phyloP scores from a whole-genome alignment of 2,329 filamentous ascomycete species.

The Fusarium tuaranense region DNA sequence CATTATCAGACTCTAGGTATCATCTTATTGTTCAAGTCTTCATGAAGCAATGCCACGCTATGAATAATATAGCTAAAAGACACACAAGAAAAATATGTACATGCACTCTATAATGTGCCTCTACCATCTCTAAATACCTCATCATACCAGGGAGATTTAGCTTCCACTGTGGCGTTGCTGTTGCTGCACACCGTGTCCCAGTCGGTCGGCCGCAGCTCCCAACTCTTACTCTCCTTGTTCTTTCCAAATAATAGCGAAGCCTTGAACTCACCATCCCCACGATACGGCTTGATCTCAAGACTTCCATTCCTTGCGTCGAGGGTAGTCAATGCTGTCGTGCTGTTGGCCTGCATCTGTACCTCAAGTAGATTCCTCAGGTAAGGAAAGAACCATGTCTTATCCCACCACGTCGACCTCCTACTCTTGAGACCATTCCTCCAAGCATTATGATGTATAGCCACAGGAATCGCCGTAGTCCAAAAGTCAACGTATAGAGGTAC shows the following conservation, averaged over 20 bases:
- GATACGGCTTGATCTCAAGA: slow-evolving; percentile 30
- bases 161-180: slow-evolving; percentile 24
- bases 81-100: background rate
- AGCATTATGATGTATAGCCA: slow-evolving; percentile 43
- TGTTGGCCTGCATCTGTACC: slow-evolving; percentile 27
- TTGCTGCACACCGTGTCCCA: slow-evolving; percentile 36
- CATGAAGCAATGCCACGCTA: slow-evolving; percentile 30
- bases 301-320: slow-evolving; percentile 26
- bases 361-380: slow-evolving; percentile 38
- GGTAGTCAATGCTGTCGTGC: slow-evolving; percentile 24
- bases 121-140: slow-evolving; percentile 40
- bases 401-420: slow-evolving; percentile 39
- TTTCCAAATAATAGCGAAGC: slow-evolving; percentile 38
- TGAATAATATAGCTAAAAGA: slow-evolving; percentile 25
- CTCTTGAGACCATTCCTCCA: slow-evolving; percentile 41
- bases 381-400: slow-evolving; percentile 44
- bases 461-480: slow-evolving; percentile 40
- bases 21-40: slow-evolving; percentile 3
- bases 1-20: background rate
- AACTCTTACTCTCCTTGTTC: slow-evolving; percentile 31
- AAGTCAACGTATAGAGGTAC: slow-evolving; percentile 41
- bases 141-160: slow-evolving; percentile 32
- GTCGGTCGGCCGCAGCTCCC: slow-evolving; percentile 34
- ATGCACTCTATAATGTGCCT: slow-evolving; percentile 26
- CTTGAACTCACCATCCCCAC: slow-evolving; percentile 4